phyloP scores from a whole-genome alignment of 2,329 filamentous ascomycete species.

The Escovopsis weberi region DNA sequence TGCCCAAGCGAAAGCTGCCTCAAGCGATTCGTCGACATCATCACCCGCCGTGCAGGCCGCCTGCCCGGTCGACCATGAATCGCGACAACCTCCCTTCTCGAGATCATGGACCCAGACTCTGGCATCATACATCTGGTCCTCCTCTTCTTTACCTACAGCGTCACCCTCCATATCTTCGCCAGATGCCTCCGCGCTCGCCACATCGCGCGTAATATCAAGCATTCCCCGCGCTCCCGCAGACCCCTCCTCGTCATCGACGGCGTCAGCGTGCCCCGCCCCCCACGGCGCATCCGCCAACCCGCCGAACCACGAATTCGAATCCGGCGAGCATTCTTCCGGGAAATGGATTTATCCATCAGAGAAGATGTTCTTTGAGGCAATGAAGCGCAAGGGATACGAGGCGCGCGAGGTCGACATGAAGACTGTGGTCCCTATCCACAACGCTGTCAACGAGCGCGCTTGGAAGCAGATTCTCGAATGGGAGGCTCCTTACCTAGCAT shows the following conservation, averaged over 20 bases:
- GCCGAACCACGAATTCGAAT: constrained; percentile 68
- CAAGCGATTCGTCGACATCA: constrained; percentile 14
- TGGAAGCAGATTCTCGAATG: constrained; percentile 86
- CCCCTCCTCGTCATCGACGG: constrained; percentile 23
- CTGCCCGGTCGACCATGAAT: constrained; percentile 20
- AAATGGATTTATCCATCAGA: constrained; percentile 98
- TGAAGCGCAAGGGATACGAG: constrained; percentile 78
- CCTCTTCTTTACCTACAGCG: constrained; percentile 13
- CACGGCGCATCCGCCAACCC: constrained; percentile 44
- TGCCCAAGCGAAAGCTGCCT: constrained; percentile 38
- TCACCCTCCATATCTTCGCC: constrained; percentile 3
- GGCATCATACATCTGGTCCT: constrained; percentile 26
- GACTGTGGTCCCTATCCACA: constrained; percentile 91
- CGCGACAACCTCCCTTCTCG: constrained; percentile 8
- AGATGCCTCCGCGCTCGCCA: constrained; percentile 33
- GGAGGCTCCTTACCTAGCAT: constrained; percentile 55
- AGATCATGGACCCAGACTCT: constrained; percentile 30
- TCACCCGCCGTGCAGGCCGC: constrained; percentile 7
- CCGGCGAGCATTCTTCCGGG: constrained; percentile 55
- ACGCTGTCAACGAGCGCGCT: constrained; percentile 92
- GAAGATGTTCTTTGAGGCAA: constrained; percentile 95
- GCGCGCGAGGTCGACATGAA: constrained; percentile 63
- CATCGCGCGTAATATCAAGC: constrained; percentile 59
- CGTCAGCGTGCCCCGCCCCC: constrained; percentile 24
- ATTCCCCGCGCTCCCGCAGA: constrained; percentile 44